phyloP scores from a whole-genome alignment of 208 protist genomes.

The Trypanosoma rangeli region DNA sequence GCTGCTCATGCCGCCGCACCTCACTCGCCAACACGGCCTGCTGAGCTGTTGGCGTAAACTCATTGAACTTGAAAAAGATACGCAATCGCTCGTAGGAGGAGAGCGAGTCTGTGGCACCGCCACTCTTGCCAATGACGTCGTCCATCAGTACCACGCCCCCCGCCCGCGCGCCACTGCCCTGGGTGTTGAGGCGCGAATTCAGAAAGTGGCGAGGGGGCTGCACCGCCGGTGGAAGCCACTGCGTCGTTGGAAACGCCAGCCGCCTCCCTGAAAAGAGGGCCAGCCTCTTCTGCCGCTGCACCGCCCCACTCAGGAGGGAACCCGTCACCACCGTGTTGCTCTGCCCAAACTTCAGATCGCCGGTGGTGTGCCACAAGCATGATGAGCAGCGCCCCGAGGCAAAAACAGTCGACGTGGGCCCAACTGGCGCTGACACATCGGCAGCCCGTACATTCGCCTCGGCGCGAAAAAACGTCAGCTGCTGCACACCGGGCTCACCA shows the following conservation, averaged over 20 bases:
- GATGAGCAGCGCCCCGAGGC: background rate
- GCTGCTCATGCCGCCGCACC: slow-evolving; percentile 36
- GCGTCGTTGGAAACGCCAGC: slow-evolving; percentile 22
- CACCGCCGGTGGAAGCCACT: slow-evolving; percentile 59
- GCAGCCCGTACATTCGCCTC: background rate
- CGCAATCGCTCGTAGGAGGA: slow-evolving; percentile 39
- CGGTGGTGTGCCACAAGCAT: background rate
- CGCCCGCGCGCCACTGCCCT: background rate
- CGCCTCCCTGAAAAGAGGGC: slow-evolving; percentile 15
- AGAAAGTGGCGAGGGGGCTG: slow-evolving; percentile 77
- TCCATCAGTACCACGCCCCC: slow-evolving; percentile 3
- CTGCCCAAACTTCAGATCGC: background rate
- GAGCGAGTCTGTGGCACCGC: background rate
- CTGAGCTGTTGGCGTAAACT: slow-evolving; percentile 21
- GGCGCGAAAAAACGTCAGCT: slow-evolving; percentile 52
- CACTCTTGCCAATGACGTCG: background rate
- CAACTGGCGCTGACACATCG: background rate
- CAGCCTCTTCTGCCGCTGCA: slow-evolving; percentile 19
- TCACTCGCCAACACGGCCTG: slow-evolving; percentile 40
- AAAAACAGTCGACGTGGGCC: background rate
- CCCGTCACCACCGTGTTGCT: background rate
- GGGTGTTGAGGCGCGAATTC: background rate
- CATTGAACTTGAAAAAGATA: slow-evolving; percentile 48
- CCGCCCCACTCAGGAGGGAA: slow-evolving; percentile 19
- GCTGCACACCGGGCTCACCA: slow-evolving; percentile 55